Conservation (phyloP, 2,329 filamentous ascomycete genomes). For the Hypoxylon sp. region DNA sequence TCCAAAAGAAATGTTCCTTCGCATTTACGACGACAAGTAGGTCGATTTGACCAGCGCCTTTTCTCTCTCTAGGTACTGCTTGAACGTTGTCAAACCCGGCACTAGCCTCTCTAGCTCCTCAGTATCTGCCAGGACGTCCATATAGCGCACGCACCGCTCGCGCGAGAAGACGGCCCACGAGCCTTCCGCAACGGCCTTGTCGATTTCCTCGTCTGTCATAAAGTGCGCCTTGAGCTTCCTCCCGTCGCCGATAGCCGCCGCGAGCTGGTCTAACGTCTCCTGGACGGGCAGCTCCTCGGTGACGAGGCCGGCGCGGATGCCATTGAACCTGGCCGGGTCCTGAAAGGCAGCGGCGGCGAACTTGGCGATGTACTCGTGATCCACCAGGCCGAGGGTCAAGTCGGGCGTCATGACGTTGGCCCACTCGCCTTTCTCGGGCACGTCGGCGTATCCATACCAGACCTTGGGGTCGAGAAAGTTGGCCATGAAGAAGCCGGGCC, state of each 20-base stretch:
- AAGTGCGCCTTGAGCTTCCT: constrained; percentile 11
- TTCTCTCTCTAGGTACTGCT: no score
- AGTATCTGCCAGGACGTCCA: no score
- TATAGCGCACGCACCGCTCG: constrained; percentile 9
- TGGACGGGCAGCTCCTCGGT: constrained; percentile 23
- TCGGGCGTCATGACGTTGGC: constrained; percentile 18
- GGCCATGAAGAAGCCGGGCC: constrained; percentile 66
- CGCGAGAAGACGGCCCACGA: constrained; percentile 13
- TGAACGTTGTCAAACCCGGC: no score
- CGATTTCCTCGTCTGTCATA: constrained; percentile 33
- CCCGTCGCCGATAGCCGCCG: constrained; percentile 17
- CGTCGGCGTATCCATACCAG: constrained; percentile 22
- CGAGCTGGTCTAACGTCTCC: constrained; percentile 21
- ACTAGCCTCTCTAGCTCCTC: no score
- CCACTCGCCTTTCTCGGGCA: constrained; percentile 22
- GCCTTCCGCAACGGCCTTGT: constrained; percentile 11
- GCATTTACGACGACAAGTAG: no score
- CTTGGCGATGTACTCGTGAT: constrained; percentile 29
- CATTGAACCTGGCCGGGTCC: constrained; percentile 25
- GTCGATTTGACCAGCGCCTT: no score
- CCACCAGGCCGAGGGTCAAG: constrained; percentile 11
- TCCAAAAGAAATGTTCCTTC: no score
- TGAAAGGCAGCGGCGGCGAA: constrained; percentile 28
- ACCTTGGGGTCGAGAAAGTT: constrained; percentile 64
- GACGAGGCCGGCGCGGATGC: not conserved